A percentile compares a stretch with the other conserved stretches of the same genome.
Evolutionary conservation across 495 filamentous ascomycete genomes (phyloP).

Genomic region (Tirmania nivea): DNA sequence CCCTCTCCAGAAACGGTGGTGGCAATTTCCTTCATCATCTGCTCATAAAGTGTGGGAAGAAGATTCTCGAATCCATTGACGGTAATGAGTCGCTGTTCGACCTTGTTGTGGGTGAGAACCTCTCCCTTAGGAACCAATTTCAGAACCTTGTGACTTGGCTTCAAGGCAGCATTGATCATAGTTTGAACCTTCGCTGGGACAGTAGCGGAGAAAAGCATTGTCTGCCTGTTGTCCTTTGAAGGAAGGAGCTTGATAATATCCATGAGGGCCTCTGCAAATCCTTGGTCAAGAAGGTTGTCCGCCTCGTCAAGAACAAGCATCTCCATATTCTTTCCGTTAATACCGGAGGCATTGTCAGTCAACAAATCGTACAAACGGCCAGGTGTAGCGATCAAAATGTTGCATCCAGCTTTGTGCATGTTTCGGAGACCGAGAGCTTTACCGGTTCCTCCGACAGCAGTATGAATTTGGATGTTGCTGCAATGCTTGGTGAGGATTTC

Average conservation of each 20-base stretch:
- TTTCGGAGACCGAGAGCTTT: slow-evolving; percentile 39
- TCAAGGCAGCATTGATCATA: slow-evolving; percentile 48
- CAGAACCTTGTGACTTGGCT: slow-evolving; percentile 57
- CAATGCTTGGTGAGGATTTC: slow-evolving; percentile 34
- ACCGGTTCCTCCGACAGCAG: slow-evolving; percentile 70
- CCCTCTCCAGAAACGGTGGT: slow-evolving; percentile 11
- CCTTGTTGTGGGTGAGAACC: slow-evolving; percentile 54
- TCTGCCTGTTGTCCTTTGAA: slow-evolving; percentile 45
- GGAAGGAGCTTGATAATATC: slow-evolving; percentile 50
- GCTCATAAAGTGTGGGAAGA: slow-evolving; percentile 53
- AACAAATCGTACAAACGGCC: slow-evolving; percentile 75
- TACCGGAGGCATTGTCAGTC: slow-evolving; percentile 37
- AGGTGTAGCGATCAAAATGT: slow-evolving; percentile 76
- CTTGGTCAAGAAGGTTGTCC: slow-evolving; percentile 74
- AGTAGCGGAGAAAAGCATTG: slow-evolving; percentile 83
- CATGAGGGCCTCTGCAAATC: slow-evolving; percentile 59
- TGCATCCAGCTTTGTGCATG: slow-evolving; percentile 56
- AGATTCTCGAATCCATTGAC: slow-evolving; percentile 50
- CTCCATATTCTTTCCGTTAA: slow-evolving; percentile 51
- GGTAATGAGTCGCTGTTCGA: slow-evolving; percentile 54
- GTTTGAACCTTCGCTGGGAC: slow-evolving; percentile 61
- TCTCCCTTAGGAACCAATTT: slow-evolving; percentile 66
- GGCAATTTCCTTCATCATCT: slow-evolving; percentile 20
- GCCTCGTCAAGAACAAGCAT: slow-evolving; percentile 88
- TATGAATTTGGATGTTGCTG: slow-evolving; percentile 57